Percentiles rank a stretch among this genome's conserved stretches.
These are phyloP conservation scores for Gamsiella multidivaricata DNA, from an alignment of 192 early-diverging fungal genomes.

Conservation along the genomic window DNA sequence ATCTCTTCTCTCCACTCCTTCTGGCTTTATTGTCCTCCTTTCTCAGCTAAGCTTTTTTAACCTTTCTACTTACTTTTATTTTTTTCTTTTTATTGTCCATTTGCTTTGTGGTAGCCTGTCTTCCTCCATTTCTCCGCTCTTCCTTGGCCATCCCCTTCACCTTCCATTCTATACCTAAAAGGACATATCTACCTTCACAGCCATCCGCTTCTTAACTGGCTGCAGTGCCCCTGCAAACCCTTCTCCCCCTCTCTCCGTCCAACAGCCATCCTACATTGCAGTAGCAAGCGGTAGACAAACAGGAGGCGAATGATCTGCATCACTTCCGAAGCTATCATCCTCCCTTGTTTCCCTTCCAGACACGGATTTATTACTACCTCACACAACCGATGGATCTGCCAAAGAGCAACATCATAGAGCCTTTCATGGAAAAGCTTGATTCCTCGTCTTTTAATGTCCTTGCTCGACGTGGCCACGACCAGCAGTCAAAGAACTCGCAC, in stretches of 20 bases:
- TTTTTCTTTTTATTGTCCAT: background rate
- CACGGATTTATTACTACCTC: too few relatives aligned
- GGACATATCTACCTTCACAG: background rate
- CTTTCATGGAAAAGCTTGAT: background rate
- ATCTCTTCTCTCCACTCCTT: background rate
- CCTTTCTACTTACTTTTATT: background rate
- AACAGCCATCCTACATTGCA: too few relatives aligned
- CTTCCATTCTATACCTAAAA: background rate
- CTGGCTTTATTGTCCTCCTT: background rate
- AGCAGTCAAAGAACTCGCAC: background rate
- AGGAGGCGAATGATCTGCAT: too few relatives aligned
- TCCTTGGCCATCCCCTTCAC: background rate
- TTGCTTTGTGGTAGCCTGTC: background rate
- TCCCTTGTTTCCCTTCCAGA: too few relatives aligned
- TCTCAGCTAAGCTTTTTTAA: background rate
- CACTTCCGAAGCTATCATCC: too few relatives aligned
- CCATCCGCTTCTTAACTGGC: too few relatives aligned
- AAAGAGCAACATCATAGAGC: background rate
- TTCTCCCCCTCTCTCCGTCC: too few relatives aligned
- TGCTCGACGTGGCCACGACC: constrained; percentile 1
- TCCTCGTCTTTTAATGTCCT: background rate
- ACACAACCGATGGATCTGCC: background rate
- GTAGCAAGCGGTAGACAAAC: too few relatives aligned
- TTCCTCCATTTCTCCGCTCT: background rate
- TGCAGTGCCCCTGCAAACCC: too few relatives aligned